Base-by-base conservation (phyloP, 345 rosid species). In the Rhizophora apiculata region DNA sequence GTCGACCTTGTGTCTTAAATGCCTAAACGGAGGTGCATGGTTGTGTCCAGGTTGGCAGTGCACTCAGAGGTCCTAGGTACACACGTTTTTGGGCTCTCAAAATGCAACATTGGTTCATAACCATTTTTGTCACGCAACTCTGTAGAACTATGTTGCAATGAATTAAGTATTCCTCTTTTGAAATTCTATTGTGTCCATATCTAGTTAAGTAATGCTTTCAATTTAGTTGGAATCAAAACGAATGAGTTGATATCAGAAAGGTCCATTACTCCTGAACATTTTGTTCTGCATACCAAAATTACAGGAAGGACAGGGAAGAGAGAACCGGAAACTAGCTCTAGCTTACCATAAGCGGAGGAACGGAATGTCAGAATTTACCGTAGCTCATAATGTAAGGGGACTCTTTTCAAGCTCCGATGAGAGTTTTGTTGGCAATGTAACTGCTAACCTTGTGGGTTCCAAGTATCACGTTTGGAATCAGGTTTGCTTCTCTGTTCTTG, bases 241-340 rank as follows among this genome's bases (percentile, higher is more conserved):
- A 54, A 54, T 8, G 27, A 11, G 13, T 39, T 31, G 27, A 34
- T 9, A 65, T 7, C 7, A 3, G 9, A 27, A 60, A 16, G 26
- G 26, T 58, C 46, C 8, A 32, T 49, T 68, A 63, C 62, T 49
- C 29, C 53, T 43, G 26, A 18, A 66, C 15, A 37, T 70, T 56
- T 68, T 32, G 58, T 34, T 67, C 68, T 69, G 6, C 30, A 56
- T 80, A 48, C 68, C 60, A 68, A 67, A 57, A 27, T 75, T 72
- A 61, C 83, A 94, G 98, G 97, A 91, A 86, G 98, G 98, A n/a
- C 82, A 83, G 30, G 97, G 98, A 62, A 64, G 97, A 69, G 88
- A 87, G 78, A 85, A 89, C 74, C 80, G 98, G 65, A 91, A 91
- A 76, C 86, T 94, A 64, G 97, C 97, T 2, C 80, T 94, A 20